Evolutionary conservation across 768 basidiomycete genomes (phyloP), one percentile per base, ranked within the genome.

Genomic region (Termitomyces sp.): DNA sequence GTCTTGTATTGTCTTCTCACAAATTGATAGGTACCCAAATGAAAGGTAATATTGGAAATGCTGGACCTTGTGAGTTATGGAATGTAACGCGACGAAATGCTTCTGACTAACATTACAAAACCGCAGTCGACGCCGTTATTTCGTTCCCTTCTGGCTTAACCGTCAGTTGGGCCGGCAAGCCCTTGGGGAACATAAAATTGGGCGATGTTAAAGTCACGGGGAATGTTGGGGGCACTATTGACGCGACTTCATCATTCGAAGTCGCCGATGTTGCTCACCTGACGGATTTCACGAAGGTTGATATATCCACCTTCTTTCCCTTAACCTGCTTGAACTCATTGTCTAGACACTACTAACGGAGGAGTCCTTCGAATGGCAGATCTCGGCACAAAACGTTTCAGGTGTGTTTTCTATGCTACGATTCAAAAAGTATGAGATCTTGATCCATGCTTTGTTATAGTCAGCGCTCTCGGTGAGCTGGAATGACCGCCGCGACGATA

Each of bases 351-450:
- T 90, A 56, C 76, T 90, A 12, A 88, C 83, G 0, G 73, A 83
- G 50, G 82, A 84, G 60, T 79, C 77, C 2, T 90, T 90, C 63
- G 79, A 81, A 20, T 90, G 88, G 88, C 76, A 78, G 16, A 89
- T 90, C 59, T 77, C 80, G 9, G 83, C 81, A 26, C 76, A 84
- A 45, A 85, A 88, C 65, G 64, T 90, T 53, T 83, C 81, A 44
- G 82, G 84, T 81, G 58, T 50, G 76, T 61, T 3, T 51, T 45
- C 50, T 12, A 20, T 5, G 16, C 18, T 42, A 3, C 15, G 47
- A 44, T 59, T 31, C 41, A 20, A 47, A 0, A 18, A 10, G 16
- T 18, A 24, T 39, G 20, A 26, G 22, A 34, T 16, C 55, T 18
- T 50, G 62, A 57, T 28, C 48, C 62, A 26, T 47, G 28, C 33